Base-by-base conservation (phyloP, 345 rosid species). In the Corymbia maculata region DNA sequence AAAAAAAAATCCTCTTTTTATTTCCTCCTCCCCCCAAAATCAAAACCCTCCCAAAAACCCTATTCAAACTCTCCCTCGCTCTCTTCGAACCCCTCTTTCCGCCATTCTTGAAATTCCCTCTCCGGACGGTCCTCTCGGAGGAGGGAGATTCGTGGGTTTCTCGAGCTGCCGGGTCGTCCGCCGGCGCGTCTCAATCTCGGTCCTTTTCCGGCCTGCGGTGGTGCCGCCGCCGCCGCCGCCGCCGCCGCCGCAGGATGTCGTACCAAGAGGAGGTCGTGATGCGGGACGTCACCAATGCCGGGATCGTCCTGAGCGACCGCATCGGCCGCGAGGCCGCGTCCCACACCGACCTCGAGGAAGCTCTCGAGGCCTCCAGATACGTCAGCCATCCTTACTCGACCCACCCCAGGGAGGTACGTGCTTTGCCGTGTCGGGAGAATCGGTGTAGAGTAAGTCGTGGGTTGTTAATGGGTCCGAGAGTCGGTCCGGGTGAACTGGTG, bases 361-460 rank as follows among this genome's bases (percentile, higher is more conserved):
- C 98, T 86, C 92, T 98, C 1, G 99, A 98, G 92, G 96, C 98
- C 90, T 95, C 99, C 19, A 92, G 99, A 94, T 98, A 97, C 89
- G 95, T 95, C 30, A 97, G 98, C 94, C 98, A 98, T 86, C 99
- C 99, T 0, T 97, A 98, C 90, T 95, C 98, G 12, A 90, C 96
- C 87, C 98, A 95, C 87, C 99, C 98, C 55, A 93, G 97, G 86
- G 98, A 96, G 97, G 99, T 97, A 88, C 50, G 66, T 70, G 13
- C 45, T 57, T n/a, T 12, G 3, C 26, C 44, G 28, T 55, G 28
- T 2, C 26, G 61, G 4, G 61, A 6, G 24, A 22, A 55, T 55
- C 61, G 32, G 86, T 0, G 32, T 26, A 4, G 79, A 70, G 19
- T 26, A 11, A 70, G 47, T 52, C 52, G 53, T 19, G 59, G 51